Base-by-base conservation (phyloP, 306 rosid species). In the Lathyrus sativus region DNA sequence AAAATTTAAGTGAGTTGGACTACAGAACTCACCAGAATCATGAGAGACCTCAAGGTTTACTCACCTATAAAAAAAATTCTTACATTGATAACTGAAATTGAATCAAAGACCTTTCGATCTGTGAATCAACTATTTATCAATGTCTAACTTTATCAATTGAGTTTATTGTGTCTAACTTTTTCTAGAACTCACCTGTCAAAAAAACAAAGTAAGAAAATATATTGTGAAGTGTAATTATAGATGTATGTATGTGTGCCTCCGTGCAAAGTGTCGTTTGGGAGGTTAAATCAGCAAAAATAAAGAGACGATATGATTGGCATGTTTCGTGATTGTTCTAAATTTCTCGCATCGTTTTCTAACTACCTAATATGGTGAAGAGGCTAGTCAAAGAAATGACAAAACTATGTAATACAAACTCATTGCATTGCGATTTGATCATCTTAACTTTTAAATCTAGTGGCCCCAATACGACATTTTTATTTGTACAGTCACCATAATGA, bases 311-410 rank as follows among this genome's bases (percentile, higher is more conserved):
- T 73, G 37, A 75, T 67, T 75, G 81, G 81, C 2, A 72, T 78
- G 85, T 78, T 83, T 77, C 19, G 71, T 76, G 85, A 71, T 83
- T 83, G 83, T 78, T 77, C 80, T 74, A 71, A 66, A 79, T 75
- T 68, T 75, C 82, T 2, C 79, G 75, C 71, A 78, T 82, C 83
- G 67, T 74, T 78, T 78, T 82, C 85, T 15, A 67, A 74, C 51
- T 71, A 73, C 80, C 70, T 29, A 54, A 66, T 74, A 74, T 71
- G 73, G 80, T 54, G 73, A 74, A 74, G 78, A 78, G 77, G 76
- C 69, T 77, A 78, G 83, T 82, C 83, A 82, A 82, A 71, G 78
- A 66, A 49, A 61, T 61, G 75, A 76, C 42, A 56, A 78, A 70
- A 70, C 65, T 70, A 68, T 54, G 72, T 78, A 41, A 74, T 55